Conservation (phyloP, 495 filamentous ascomycete genomes). For the Trichoderma asperelloides region DNA sequence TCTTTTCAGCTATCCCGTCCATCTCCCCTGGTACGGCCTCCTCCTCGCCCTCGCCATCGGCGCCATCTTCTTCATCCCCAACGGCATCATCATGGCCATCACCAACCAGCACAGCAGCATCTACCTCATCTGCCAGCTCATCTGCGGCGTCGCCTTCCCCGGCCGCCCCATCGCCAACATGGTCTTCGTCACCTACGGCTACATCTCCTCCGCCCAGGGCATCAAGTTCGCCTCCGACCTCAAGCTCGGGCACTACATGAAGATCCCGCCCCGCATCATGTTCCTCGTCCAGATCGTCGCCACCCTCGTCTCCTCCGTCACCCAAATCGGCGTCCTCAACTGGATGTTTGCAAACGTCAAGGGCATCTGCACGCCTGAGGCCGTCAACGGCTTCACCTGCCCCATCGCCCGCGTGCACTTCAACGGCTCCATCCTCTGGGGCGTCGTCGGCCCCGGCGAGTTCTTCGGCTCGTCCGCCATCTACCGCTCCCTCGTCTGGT, state of each 20-base stretch:
- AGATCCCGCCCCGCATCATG: constrained; percentile 73
- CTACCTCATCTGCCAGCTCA: constrained; percentile 74
- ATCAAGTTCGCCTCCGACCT: constrained; percentile 80
- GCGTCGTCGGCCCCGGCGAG: constrained; percentile 66
- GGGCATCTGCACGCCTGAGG: constrained; percentile 65
- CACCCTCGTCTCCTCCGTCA: constrained; percentile 67
- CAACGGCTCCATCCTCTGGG: constrained; percentile 84
- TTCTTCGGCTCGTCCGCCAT: constrained; percentile 69
- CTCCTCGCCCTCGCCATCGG: constrained; percentile 67
- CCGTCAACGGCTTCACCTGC: constrained; percentile 79
- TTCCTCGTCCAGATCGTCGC: constrained; percentile 77
- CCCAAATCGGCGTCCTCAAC: constrained; percentile 73
- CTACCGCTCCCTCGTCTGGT: constrained; percentile 64
- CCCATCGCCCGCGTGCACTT: constrained; percentile 84
- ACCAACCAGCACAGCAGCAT: constrained; percentile 76
- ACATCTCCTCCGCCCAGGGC: constrained; percentile 74
- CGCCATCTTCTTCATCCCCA: constrained; percentile 63
- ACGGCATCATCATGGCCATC: constrained; percentile 79
- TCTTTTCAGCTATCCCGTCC: constrained; percentile 54
- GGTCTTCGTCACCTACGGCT: constrained; percentile 80
- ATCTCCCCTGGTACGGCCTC: constrained; percentile 70
- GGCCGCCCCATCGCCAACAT: constrained; percentile 80
- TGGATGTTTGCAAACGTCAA: constrained; percentile 81
- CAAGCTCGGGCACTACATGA: constrained; percentile 90
- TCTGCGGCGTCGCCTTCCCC: constrained; percentile 69